Evolutionary conservation across 495 filamentous ascomycete species (phyloP), one percentile per base, ranked within the genome.

Genomic region (Tetracladium marchalianum): DNA sequence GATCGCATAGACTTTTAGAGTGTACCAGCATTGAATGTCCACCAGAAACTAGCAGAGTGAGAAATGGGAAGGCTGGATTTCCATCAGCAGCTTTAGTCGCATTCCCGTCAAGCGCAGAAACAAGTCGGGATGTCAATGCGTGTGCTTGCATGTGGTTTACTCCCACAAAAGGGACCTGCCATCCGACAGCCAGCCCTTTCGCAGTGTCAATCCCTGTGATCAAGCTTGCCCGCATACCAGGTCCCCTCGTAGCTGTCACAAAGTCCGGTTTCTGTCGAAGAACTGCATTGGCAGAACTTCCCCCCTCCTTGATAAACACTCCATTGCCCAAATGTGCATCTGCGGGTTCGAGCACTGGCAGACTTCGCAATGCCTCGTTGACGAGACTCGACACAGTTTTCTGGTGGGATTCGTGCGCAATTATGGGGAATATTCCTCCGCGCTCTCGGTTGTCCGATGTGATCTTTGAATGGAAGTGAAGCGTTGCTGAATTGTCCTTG

Each of bases 61-160:
- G 69, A 62, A 93, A 96, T 22, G 92, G 90, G 57, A 92, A 93
- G 6, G 60, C 43, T 7, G 77, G 62, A 32, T 49, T 17, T 7
- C 46, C 13, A 3, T 19, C 24, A 11, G 15, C 8, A 17, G 16
- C 17, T 2, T 10, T 15, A 44, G 27, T 10, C 48, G 31, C 9
- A 13, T 31, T 18, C 13, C 53, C 24, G 33, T 47, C 19, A 31
- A 94, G 62, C 2, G 84, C 84, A 9, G 69, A 62, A 1, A 86
- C 78, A n/a, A 98, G 77, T 2, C 84, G 75, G 6, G 90, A 85
- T 5, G 92, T 97, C 39, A 98, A 61, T 2, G 90, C 78, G 62
- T 98, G 92, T 11, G 90, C 92, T 59, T 96, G 90, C 92, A 98
- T 97, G 62, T 98, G 92, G 56, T 98, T 81, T 0, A 96, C 86